Conservation (phyloP, 2,329 filamentous ascomycete genomes). For the Monosporascus sp. region DNA sequence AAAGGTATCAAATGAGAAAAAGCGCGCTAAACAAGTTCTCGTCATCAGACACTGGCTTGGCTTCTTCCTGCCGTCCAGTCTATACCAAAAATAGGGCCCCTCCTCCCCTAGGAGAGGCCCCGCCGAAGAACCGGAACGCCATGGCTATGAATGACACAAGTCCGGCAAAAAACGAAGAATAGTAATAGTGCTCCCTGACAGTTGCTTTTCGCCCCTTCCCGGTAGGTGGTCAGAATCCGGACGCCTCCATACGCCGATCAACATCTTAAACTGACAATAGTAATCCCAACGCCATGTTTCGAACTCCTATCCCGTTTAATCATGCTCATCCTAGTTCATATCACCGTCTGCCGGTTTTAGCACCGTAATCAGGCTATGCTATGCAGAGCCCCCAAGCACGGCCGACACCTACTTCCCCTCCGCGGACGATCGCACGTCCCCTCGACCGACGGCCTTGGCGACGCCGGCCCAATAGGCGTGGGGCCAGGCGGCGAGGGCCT, state of each 20-base stretch:
- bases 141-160: conserved; percentile 4
- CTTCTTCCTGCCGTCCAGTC: neutral
- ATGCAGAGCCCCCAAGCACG: no score
- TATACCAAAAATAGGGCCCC: no score
- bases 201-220: no score
- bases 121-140: conserved; percentile 3
- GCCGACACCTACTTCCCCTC: no score
- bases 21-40: neutral
- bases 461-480: conserved; percentile 58
- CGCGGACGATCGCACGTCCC: conserved; percentile 7
- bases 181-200: neutral
- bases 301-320: no score
- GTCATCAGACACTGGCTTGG: neutral
- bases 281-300: no score
- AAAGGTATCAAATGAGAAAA: neutral
- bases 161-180: conserved; percentile 2
- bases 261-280: no score
- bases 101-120: neutral
- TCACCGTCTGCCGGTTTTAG: no score
- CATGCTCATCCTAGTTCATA: no score
- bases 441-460: conserved; percentile 42
- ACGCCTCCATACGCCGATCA: no score
- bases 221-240: no score
- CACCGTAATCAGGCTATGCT: no score
- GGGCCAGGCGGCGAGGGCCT: conserved; percentile 52